Evolutionary conservation across 202 grass and related monocot species (phyloP), one percentile per base, ranked within the genome.

Genomic region (Schoenoplectus tabernaemontani): DNA sequence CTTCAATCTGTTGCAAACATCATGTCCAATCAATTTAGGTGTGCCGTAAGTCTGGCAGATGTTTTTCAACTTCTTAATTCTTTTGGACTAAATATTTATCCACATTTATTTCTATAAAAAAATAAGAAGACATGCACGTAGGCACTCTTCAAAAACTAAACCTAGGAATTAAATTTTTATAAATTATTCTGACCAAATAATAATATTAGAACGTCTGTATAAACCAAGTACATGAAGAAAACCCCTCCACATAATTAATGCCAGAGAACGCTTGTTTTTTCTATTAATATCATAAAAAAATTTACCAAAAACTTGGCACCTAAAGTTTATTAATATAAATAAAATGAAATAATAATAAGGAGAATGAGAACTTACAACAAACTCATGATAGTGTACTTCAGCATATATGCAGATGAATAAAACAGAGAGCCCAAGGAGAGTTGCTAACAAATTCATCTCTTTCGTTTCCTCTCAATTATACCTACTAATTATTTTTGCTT

Each of bases 301-400:
- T n/a, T n/a, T n/a, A n/a, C n/a, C n/a, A n/a, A n/a, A n/a, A n/a
- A n/a, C n/a, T n/a, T n/a, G n/a, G n/a, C n/a, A n/a, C n/a, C n/a
- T n/a, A n/a, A n/a, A n/a, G n/a, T n/a, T n/a, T n/a, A n/a, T 4
- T 61, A 61, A 1, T 3, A 13, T 12, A 4, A 4, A 61, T 30
- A 64, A n/a, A 37, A 37, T 37, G 34, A 13, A 44, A 13, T 10
- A 41, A 33, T n/a, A 63, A 9, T 17, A 37, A 5, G 11, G 19
- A 4, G 32, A 66, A 34, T 16, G 4, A 19, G 7, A 19, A 62
- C 78, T 63, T 88, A 88, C 86, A 56, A 88, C 69, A 63, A 88
- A 88, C 59, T 88, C 86, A 60, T 88, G 78, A 76, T 69, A 82
- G 41, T 84, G 82, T n/a, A 85, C 78, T 71, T 88, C 78, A 10